Evolutionary conservation across 2,329 filamentous ascomycete species (phyloP).

Genomic region (Ceratocystis albifundus): DNA sequence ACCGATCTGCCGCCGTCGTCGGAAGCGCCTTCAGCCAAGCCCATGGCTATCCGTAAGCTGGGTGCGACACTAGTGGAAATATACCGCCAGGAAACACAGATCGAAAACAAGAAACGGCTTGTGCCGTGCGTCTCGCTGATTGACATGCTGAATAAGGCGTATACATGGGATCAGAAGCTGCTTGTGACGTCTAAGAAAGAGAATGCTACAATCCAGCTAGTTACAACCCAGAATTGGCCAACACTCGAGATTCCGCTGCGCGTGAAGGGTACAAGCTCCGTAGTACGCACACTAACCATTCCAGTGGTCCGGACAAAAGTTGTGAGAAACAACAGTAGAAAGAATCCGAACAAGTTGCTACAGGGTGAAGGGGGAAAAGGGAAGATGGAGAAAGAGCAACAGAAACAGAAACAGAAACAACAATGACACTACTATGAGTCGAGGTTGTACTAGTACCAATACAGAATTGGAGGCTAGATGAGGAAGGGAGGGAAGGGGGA

Average conservation of each 20-base stretch:
- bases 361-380: not conserved
- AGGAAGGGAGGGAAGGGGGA: too few relatives aligned
- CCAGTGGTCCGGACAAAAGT: constrained; percentile 13
- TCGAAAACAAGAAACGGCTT: not conserved
- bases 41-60: constrained; percentile 10
- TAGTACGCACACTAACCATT: constrained; percentile 11
- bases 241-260: constrained; percentile 8
- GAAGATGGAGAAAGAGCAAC: too few relatives aligned
- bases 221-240: constrained; percentile 1
- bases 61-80: constrained; percentile 15
- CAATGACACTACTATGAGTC: too few relatives aligned
- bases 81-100: constrained; percentile 1
- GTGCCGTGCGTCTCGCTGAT: constrained; percentile 14
- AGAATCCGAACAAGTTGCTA: not conserved
- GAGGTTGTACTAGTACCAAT: too few relatives aligned
- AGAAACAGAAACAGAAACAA: too few relatives aligned
- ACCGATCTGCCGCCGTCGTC: not conserved
- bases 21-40: not conserved
- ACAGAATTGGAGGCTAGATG: too few relatives aligned
- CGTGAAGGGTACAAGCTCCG: not conserved
- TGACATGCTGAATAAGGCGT: constrained; percentile 12
- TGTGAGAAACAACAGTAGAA: not conserved
- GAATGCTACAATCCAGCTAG: not conserved
- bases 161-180: constrained; percentile 15
- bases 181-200: not conserved